A percentile compares a stretch with the other conserved stretches of the same genome.
Evolutionary conservation across 345 rosid species (phyloP).

Genomic region (Toxicodendron radicans): DNA sequence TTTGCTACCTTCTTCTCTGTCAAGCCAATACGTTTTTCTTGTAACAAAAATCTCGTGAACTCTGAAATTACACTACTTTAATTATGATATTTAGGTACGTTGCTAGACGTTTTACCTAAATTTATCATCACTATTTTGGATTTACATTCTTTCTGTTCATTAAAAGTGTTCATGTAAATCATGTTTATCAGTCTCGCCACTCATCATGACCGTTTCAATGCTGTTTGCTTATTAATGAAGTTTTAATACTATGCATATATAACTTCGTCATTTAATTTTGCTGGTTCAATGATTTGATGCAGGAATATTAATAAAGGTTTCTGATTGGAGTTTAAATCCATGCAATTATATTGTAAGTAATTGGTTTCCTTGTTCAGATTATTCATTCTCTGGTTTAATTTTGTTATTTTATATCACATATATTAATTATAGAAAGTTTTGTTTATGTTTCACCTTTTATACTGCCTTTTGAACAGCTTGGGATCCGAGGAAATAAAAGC

Average conservation of each 20-base stretch:
- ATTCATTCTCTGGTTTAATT: neutral
- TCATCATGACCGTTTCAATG: neutral
- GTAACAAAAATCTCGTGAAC: neutral
- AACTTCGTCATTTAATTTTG: neutral
- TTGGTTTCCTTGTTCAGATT: neutral
- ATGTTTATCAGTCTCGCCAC: neutral
- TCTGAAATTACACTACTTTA: constrained; percentile 16
- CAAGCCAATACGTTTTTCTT: constrained; percentile 18
- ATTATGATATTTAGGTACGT: constrained; percentile 37
- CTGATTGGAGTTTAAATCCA: constrained; percentile 13
- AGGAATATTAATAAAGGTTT: neutral
- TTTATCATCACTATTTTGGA: neutral
- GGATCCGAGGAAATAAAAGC: constrained; percentile 38
- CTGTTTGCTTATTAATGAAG: neutral
- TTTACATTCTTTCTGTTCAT: neutral
- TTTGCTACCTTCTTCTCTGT: constrained; percentile 18
- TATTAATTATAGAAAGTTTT: neutral
- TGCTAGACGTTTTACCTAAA: constrained; percentile 22
- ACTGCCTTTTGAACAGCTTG: constrained; percentile 39
- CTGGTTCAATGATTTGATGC: constrained; percentile 10
- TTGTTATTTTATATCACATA: neutral
- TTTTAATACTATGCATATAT: neutral
- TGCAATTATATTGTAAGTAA: constrained; percentile 22
- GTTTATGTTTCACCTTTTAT: constrained; percentile 2
- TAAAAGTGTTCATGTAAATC: neutral